Base-by-base conservation (phyloP, 768 basidiomycete species). In the Trametes maxima region DNA sequence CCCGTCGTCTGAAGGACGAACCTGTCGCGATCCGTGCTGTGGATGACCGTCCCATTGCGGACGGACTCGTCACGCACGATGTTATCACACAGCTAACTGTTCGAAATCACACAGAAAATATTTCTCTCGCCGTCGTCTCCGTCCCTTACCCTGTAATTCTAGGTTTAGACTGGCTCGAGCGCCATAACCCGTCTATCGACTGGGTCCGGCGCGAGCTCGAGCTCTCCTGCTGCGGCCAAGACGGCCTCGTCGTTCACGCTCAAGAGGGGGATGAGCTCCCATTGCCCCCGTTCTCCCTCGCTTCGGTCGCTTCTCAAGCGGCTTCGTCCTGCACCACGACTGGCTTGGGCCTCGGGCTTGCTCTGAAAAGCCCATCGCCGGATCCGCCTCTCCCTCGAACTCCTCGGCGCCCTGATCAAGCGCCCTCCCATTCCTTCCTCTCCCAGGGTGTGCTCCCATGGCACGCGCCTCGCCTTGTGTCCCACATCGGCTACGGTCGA, bases 41-140 rank as follows among this genome's bases (percentile, higher is more conserved):
- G 33, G 76, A 79, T 53, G 67, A 78, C 60, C 67, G 71, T 39
- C 78, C 76, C 4, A 73, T 78, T 37, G 69, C 73, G n/a, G 76
- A 74, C 50, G 79, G 79, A 5, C 65, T 77, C 10, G 67, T 79
- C 33, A 77, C 76, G 46, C 74, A 77, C 35, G 73, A 77, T 53
- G 65, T 77, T 22, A 54, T 78, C 4, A 57, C 74, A 12, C 28
- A 65, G 1, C 48, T 79, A 6, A 51, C 51, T 0, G 58, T 75
- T 40, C 48, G 64, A 17, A 45, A 65, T 36, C 75, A 72, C 54
- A 54, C 56, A 3, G 76, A 78, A 67, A 53, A 35, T 19, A 43
- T 72, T 37, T 25, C 65, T 8, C 64, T 79, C 1, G 67, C 54
- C 47, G 67, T 78, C 14, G 71, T 78, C 25, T 67, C 75, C 17